Conservation (phyloP, 2,329 filamentous ascomycete genomes). For the Ascochyta pisi region DNA sequence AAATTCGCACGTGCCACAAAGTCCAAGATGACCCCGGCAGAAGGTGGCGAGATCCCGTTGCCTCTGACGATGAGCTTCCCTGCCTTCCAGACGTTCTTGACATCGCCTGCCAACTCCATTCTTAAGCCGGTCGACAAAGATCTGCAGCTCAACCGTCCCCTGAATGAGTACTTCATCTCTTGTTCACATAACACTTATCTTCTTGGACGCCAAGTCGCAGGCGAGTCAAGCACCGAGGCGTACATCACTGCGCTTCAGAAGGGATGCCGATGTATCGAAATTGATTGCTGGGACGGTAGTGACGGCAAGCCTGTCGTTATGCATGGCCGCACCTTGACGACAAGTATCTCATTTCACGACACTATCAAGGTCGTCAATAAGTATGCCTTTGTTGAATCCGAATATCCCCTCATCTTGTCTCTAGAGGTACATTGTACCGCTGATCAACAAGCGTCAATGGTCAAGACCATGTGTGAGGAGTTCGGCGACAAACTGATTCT, state of each 20-base stretch:
- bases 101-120: slow-evolving; percentile 66
- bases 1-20: slow-evolving; percentile 62
- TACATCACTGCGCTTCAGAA: slow-evolving; percentile 89
- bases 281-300: slow-evolving; percentile 96
- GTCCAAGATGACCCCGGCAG: slow-evolving; percentile 51
- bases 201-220: slow-evolving; percentile 85
- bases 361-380: slow-evolving; percentile 93
- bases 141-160: slow-evolving; percentile 75
- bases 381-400: slow-evolving; percentile 88
- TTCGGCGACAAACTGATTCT: slow-evolving; percentile 83
- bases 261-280: slow-evolving; percentile 93
- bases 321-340: slow-evolving; percentile 89
- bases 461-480: slow-evolving; percentile 82
- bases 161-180: slow-evolving; percentile 98
- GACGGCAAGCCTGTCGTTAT: slow-evolving; percentile 89
- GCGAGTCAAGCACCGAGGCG: slow-evolving; percentile 90
- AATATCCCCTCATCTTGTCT: slow-evolving; percentile 90
- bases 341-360: slow-evolving; percentile 85
- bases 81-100: slow-evolving; percentile 69
- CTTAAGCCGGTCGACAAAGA: slow-evolving; percentile 67
- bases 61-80: slow-evolving; percentile 74
- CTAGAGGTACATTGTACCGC: slow-evolving; percentile 92
- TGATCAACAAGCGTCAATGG: slow-evolving; percentile 86
- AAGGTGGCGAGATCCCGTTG: slow-evolving; percentile 48
- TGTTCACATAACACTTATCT: slow-evolving; percentile 99